Evolutionary conservation across 495 filamentous ascomycete genomes (phyloP).

Genomic region (Xanthoparmelia taractica): DNA sequence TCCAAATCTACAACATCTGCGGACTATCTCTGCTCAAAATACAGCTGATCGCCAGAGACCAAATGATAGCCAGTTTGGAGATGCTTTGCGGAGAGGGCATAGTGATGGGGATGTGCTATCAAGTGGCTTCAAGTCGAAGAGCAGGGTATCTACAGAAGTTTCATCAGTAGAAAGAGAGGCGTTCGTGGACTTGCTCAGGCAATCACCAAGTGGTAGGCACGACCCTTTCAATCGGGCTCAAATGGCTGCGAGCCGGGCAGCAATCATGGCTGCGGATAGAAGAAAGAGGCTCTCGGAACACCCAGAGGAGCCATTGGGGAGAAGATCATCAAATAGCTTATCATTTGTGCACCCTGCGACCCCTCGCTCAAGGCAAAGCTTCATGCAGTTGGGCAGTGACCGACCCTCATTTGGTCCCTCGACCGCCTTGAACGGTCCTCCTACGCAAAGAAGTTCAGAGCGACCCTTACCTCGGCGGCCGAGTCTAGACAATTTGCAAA

Average conservation of each 20-base stretch:
- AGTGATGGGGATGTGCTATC: conserved; percentile 25
- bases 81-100: conserved; percentile 23
- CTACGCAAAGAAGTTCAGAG: conserved; percentile 11
- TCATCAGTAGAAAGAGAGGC: conserved; percentile 19
- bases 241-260: conserved; percentile 18
- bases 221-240: conserved; percentile 10
- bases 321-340: conserved; percentile 20
- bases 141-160: conserved; percentile 1
- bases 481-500: conserved; percentile 5
- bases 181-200: conserved; percentile 20
- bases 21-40: conserved; percentile 3
- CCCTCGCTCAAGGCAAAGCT: conserved; percentile 12
- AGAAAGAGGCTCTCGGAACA: conserved; percentile 23
- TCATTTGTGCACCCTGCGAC: conserved; percentile 9
- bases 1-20: conserved; percentile 1
- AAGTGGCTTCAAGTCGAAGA: background rate
- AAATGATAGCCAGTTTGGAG: background rate
- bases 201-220: conserved; percentile 10
- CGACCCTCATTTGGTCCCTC: conserved; percentile 3
- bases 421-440: conserved; percentile 6
- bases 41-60: background rate
- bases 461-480: conserved; percentile 22
- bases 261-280: conserved; percentile 25
- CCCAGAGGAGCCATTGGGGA: conserved; percentile 14
- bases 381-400: background rate